These are phyloP conservation scores for Nannochloropsis salina DNA, from an alignment of 108 stramenopile species.

Conservation along the genomic window DNA sequence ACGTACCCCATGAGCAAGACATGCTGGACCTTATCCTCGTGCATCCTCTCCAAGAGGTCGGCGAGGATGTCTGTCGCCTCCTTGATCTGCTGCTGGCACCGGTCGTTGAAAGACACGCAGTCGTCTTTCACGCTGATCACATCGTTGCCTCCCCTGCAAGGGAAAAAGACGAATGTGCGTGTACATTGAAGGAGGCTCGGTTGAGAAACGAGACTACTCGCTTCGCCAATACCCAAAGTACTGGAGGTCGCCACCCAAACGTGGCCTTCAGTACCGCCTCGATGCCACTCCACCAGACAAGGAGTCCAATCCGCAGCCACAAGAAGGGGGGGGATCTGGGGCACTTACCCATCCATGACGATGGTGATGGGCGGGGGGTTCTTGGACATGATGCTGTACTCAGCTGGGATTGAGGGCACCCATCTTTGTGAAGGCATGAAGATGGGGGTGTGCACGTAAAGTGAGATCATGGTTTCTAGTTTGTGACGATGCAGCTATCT, in stretches of 20 bases:
- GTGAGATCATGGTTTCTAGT: too few species aligned
- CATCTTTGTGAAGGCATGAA: not conserved
- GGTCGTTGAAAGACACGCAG: not conserved
- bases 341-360: not conserved
- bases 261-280: too few species aligned
- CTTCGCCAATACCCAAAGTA: too few species aligned
- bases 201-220: too few species aligned
- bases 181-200: too few species aligned
- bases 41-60: not conserved
- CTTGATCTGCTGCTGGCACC: not conserved
- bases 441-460: not conserved
- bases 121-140: constrained; percentile 18
- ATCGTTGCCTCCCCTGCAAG: not conserved
- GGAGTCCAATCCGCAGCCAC: too few species aligned
- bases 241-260: too few species aligned
- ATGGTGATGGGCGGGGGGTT: not conserved
- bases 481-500: too few species aligned
- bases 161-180: not conserved
- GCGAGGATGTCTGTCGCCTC: not conserved
- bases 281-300: too few species aligned
- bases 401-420: not conserved
- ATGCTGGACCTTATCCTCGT: constrained; percentile 19
- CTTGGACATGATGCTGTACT: not conserved
- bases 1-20: not conserved
- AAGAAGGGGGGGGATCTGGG: not conserved